Conservation (phyloP, 208 protist genomes). For the Leishmania lainsoni region DNA sequence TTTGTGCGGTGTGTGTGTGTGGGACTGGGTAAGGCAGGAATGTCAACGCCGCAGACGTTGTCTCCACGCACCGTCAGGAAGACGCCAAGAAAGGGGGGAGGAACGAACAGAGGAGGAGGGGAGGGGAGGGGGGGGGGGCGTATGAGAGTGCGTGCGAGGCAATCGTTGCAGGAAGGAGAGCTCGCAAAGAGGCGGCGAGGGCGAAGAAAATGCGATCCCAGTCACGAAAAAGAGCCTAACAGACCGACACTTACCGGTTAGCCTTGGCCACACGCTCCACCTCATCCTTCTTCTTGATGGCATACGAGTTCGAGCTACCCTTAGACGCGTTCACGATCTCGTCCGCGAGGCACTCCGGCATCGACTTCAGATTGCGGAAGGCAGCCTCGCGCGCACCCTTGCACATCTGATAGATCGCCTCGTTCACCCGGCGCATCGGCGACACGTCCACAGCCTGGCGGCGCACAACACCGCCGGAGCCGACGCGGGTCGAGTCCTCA, state of each 20-base stretch:
- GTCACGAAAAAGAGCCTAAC: background rate
- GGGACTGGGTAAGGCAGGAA: too few species aligned
- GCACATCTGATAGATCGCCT: conserved; percentile 98
- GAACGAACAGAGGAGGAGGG: background rate
- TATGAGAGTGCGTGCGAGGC: background rate
- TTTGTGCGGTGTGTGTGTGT: too few species aligned
- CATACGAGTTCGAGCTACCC: conserved; percentile 98
- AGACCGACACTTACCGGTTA: conserved; percentile 96
- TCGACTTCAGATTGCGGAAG: conserved; percentile 99
- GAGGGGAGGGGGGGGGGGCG: background rate
- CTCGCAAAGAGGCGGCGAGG: background rate
- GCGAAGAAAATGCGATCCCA: background rate
- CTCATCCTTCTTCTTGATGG: conserved; percentile 99
- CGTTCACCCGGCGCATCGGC: conserved; percentile 99
- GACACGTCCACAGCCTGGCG: conserved; percentile 99
- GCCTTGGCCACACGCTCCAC: conserved; percentile 99
- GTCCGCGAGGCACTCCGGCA: conserved; percentile 99
- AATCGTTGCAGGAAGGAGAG: background rate
- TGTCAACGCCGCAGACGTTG: too few species aligned
- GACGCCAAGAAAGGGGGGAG: background rate
- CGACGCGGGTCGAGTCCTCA: conserved; percentile 99
- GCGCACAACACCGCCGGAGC: conserved; percentile 99
- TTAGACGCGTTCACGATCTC: conserved; percentile 99
- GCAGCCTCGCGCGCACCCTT: conserved; percentile 97
- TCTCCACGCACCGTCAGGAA: background rate